phyloP scores from a whole-genome alignment of 1,139 yeast genomes.

The Sugiyamaella sp. region DNA sequence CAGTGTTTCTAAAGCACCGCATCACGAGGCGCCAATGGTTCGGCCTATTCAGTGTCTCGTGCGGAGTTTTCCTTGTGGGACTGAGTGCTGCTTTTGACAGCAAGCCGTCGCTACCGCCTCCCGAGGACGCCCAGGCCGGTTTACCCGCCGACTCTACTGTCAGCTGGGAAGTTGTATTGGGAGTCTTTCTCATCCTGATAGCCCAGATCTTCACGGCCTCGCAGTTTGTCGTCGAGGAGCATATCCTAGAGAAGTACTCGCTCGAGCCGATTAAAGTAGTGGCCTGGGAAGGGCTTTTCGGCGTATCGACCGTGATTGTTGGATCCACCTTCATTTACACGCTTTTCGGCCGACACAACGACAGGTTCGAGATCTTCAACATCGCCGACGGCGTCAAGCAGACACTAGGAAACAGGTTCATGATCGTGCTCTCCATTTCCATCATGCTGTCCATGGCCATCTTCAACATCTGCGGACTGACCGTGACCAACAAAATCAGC shows the following conservation, averaged over 20 bases:
- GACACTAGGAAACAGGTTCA: conserved; percentile 46
- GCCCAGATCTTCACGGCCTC: conserved; percentile 72
- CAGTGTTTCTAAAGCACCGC: conserved; percentile 58
- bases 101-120: conserved; percentile 10
- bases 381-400: conserved; percentile 55
- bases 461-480: conserved; percentile 75
- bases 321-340: conserved; percentile 51
- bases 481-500: conserved; percentile 64
- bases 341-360: conserved; percentile 47
- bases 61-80: conserved; percentile 76
- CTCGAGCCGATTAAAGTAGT: conserved; percentile 69
- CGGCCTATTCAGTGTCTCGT: conserved; percentile 59
- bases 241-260: conserved; percentile 56
- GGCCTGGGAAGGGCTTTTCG: conserved; percentile 76
- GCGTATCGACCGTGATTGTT: conserved; percentile 51
- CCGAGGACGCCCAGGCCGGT: conserved; percentile 7
- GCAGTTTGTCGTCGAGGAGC: conserved; percentile 81
- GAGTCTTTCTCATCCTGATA: conserved; percentile 58
- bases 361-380: conserved; percentile 60
- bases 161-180: conserved; percentile 42
- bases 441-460: conserved; percentile 74
- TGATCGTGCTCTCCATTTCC: conserved; percentile 57
- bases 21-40: conserved; percentile 71
- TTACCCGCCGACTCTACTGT: conserved; percentile 19
- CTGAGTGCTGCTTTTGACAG: conserved; percentile 55